Percentiles rank a stretch among this genome's conserved stretches.
Conservation (phyloP, 495 filamentous ascomycete species). For the Neurospora terricola region DNA sequence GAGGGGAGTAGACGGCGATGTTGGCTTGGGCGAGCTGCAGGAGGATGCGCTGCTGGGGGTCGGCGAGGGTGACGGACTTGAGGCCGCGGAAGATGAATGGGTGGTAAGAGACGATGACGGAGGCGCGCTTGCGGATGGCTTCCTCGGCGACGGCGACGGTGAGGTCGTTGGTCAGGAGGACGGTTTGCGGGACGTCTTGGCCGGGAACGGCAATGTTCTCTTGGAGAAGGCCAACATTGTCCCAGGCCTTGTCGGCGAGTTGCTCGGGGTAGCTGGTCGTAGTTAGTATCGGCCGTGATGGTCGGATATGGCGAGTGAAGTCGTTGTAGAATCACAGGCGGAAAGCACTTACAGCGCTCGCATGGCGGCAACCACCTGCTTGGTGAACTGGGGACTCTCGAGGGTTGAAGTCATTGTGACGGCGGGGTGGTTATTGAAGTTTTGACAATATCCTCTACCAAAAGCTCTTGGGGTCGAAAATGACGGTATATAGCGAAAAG, state of each 20-base stretch:
- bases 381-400: constrained; percentile 50
- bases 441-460: neutral
- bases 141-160: constrained; percentile 86
- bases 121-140: constrained; percentile 66
- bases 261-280: constrained; percentile 68
- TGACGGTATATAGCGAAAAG: neutral
- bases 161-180: constrained; percentile 86
- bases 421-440: neutral
- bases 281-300: neutral
- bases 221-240: constrained; percentile 56
- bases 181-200: constrained; percentile 16
- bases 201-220: constrained; percentile 17
- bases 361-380: constrained; percentile 72
- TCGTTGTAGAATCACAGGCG: neutral
- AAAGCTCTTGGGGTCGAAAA: neutral
- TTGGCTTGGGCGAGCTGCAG: constrained; percentile 77
- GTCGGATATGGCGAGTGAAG: neutral
- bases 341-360: constrained; percentile 57
- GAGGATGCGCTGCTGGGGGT: constrained; percentile 78
- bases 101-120: constrained; percentile 82
- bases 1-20: constrained; percentile 90
- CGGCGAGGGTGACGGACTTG: constrained; percentile 73
- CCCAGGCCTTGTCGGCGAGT: constrained; percentile 82
- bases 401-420: constrained; percentile 14
- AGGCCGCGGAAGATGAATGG: constrained; percentile 91